Evolutionary conservation across 371 early-diverging fungal genomes (phyloP), one percentile per base, ranked within the genome.

Genomic region (Thermomucor indicae-seudaticae): DNA sequence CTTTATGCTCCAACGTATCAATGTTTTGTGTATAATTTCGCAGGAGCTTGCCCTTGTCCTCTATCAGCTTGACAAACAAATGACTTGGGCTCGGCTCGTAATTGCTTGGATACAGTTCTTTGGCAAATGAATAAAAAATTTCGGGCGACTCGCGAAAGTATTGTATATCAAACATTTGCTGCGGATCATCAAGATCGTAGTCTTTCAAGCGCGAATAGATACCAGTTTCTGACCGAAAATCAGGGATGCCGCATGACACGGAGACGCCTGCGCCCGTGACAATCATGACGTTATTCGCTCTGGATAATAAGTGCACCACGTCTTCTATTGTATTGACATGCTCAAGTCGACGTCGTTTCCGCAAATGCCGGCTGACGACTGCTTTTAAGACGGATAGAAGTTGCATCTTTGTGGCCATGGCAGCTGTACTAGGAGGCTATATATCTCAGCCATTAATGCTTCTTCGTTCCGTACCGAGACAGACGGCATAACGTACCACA

Each of bases 21-120:
- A 99, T 97, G 59, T 99, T 99, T 57, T 99, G 99, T 3, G 99
- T 97, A 62, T 98, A 99, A 54, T 97, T 93, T 43, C 96, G 77
- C 24, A 97, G 61, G 35, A 95, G 74, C 62, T 91, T 86, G 10
- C 84, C 89, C 46, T 84, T 69, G 1, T 89, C 80, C 55, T 95
- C 93, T 14, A 96, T 71, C 32, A 89, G 55, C 64, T 86, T 88
- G 51, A 99, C 88, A 71, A 99, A 97, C 40, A 77, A 55, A 72
- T 99, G 99, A 6, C 93, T 85, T 0, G 89, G 86, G 8, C 97
- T 92, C 5, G 99, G 99, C 24, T 76, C 76, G 60, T 90, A 93
- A 57, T 93, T 91, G 50, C 84, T 80, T 3, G 96, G 95, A 56
- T 90, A 92, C 29, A 97, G 85, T 59, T 89, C 90, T 58, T 83